These are phyloP conservation scores for Coniferiporia weirii DNA, from an alignment of 1,284 basidiomycete genomes.

Conservation along the genomic window DNA sequence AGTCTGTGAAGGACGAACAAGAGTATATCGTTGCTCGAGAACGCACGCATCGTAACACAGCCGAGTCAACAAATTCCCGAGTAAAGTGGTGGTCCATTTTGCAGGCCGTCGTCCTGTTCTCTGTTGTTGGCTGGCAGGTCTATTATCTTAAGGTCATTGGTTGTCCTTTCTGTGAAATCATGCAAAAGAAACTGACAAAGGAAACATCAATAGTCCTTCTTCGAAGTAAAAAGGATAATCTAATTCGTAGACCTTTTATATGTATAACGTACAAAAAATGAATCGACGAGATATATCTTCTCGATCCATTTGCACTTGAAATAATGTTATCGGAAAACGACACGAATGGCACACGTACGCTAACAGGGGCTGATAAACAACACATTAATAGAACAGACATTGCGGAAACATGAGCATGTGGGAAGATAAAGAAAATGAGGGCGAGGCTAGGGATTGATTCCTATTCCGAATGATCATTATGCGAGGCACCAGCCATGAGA, in stretches of 20 bases:
- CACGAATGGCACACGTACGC: background rate
- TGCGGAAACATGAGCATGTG: background rate
- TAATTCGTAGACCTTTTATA: slow-evolving; percentile 30
- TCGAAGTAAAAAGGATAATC: slow-evolving; percentile 92
- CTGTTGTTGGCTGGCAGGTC: slow-evolving; percentile 94
- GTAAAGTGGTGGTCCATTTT: slow-evolving; percentile 99
- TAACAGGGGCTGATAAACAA: background rate
- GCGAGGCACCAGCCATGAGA: no score
- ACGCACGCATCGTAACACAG: slow-evolving; percentile 88
- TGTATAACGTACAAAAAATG: background rate
- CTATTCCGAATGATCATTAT: no score
- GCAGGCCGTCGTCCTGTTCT: slow-evolving; percentile 83
- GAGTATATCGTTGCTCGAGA: slow-evolving; percentile 97
- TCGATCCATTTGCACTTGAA: background rate
- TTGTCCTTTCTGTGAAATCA: background rate
- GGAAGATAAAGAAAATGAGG: background rate
- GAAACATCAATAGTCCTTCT: slow-evolving; percentile 60
- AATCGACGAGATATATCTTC: background rate
- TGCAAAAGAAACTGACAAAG: slow-evolving; percentile 5
- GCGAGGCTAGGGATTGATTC: background rate
- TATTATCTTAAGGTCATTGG: slow-evolving; percentile 89
- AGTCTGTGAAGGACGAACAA: slow-evolving; percentile 96
- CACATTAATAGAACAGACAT: background rate
- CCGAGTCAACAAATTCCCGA: slow-evolving; percentile 90
- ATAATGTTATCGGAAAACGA: background rate